Percentiles rank a stretch among this genome's conserved stretches.
Conservation (phyloP, 352 stramenopile genomes). For the Globisporangium lucens region DNA sequence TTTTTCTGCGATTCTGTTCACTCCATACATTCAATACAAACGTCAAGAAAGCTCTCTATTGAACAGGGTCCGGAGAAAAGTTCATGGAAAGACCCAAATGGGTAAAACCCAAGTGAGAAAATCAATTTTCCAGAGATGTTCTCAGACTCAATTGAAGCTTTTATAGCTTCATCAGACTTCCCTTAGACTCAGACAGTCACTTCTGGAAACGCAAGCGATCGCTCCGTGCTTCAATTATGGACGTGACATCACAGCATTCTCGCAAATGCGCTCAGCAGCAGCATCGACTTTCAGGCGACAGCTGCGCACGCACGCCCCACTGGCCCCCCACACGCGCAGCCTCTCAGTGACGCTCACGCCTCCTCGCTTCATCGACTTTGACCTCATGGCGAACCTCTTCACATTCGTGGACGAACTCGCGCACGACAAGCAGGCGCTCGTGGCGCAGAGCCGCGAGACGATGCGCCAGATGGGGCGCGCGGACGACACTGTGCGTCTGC, state of each 20-base stretch:
- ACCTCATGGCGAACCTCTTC: slow-evolving; percentile 31
- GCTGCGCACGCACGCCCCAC: neutral
- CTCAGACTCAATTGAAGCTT: no score
- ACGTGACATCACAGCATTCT: neutral
- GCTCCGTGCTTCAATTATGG: neutral
- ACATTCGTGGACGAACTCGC: slow-evolving; percentile 46
- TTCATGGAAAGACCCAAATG: no score
- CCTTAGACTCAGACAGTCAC: neutral
- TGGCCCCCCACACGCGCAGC: neutral
- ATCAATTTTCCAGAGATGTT: no score
- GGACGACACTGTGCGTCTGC: slow-evolving; percentile 35
- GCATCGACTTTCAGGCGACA: neutral
- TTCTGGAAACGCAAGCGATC: neutral
- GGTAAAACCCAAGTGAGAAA: no score
- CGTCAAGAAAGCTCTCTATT: no score
- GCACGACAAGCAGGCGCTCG: slow-evolving; percentile 33
- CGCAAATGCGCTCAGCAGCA: neutral
- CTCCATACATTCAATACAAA: no score
- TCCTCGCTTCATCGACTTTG: slow-evolving; percentile 11
- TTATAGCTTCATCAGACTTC: neutral
- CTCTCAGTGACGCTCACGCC: neutral
- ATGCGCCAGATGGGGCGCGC: slow-evolving; percentile 34
- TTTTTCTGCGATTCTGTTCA: no score
- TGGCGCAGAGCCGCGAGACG: slow-evolving; percentile 42
- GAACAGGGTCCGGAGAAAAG: no score